Percentiles rank a stretch among this genome's conserved stretches.
phyloP scores from a whole-genome alignment of 75 land plant species.

The Cryptomeria japonica region DNA sequence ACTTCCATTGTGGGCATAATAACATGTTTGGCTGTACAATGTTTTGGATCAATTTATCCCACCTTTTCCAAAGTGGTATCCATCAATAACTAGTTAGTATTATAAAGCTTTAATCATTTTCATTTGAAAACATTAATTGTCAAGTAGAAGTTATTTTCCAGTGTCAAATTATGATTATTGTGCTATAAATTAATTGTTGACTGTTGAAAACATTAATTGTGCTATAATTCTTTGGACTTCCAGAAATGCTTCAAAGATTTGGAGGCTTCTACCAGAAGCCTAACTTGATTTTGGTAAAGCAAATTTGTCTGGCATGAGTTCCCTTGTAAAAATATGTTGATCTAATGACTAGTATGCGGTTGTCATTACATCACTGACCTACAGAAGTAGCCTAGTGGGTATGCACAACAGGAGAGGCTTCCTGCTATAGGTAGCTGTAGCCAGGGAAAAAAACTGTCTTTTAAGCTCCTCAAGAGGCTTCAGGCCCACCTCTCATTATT shows the following conservation, averaged over 20 bases:
- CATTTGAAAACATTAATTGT: neutral
- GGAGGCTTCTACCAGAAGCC: neutral
- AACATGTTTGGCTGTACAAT: neutral
- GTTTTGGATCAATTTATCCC: neutral
- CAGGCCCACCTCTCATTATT: neutral
- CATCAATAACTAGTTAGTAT: neutral
- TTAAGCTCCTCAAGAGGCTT: neutral
- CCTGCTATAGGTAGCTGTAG: neutral
- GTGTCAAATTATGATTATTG: no score
- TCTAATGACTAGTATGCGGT: neutral
- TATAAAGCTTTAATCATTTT: neutral
- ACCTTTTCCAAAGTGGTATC: neutral
- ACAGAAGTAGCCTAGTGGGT: neutral
- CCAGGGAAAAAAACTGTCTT: neutral
- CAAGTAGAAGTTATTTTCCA: no score
- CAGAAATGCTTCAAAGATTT: neutral
- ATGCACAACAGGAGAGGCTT: neutral
- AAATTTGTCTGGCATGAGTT: neutral
- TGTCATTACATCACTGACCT: neutral
- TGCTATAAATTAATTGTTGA: no score
- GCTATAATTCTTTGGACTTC: neutral
- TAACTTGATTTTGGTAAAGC: neutral
- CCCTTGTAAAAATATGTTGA: neutral
- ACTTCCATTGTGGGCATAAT: neutral
- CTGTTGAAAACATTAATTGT: neutral